Base-by-base conservation (phyloP, 176 grass and related monocot species). In the Phoenix dactylifera region DNA sequence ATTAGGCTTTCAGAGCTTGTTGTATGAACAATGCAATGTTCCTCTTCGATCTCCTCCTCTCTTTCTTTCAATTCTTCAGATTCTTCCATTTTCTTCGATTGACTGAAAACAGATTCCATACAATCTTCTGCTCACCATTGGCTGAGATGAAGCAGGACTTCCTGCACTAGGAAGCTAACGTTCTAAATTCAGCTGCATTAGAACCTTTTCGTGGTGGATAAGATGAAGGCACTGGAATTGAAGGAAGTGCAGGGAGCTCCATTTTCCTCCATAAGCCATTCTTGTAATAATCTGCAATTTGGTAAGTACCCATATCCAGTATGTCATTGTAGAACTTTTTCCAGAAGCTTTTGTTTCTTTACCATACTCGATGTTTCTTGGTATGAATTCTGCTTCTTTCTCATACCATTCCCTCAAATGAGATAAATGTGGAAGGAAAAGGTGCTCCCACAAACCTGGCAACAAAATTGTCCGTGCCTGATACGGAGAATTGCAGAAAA, bases 271-370 rank as follows among this genome's bases (percentile, higher is more conserved):
- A 72, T 73, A 5, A 96, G 68, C 92, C 83, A 96, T n/a, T 90
- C 83, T 24, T 80, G 79, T 96, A 96, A 82, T 96, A 90, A 60
- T 72, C 44, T 49, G 92, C 92, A 57, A 96, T 53, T 18, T 16
- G 22, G 17, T 79, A 65, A 18, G 91, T 90, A 16, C 83, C 80
- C 0, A 62, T 77, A 63, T 96, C 67, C 57, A 90, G 5, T 4
- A 50, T 72, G 22, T 82, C 74, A 0, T 54, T 18, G 66, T 87
- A 90, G n/a, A 18, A 12, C 60, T 56, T 14, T 72, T 28, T 77
- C 70, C 49, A 90, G 59, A 4, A 74, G 62, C 56, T 90, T 79
- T 4, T 26, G 63, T 23, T 65, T 74, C 1, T 63, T 66, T 5
- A 67, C 68, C 0, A 64, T 44, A 24, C 15, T 77, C 4, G 64